Base-by-base conservation (phyloP, 2,329 filamentous ascomycete genomes). In the Aspergillus carbonarius region DNA sequence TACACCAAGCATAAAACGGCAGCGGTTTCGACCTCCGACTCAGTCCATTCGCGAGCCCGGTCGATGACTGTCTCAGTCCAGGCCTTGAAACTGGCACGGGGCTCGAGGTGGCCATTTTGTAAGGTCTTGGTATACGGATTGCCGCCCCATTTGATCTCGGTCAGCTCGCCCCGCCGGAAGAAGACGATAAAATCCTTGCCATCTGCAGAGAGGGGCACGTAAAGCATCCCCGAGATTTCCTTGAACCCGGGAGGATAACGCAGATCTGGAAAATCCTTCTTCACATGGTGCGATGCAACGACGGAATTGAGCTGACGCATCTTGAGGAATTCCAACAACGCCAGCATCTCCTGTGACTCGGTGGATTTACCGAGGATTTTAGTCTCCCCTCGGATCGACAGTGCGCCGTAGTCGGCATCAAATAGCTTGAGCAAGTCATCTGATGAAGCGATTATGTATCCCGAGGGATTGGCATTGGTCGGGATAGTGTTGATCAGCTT, bases 181-280 rank as follows among this genome's bases (percentile, higher is more conserved):
- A 96, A 96, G 0, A 92, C 90, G 44, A 96, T 96, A 67, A 96
- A 96, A 66, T 96, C 92, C 30, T 80, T 81, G 0, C 92, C 92
- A 1, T 85, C 85, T 0, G 85, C 81, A 15, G 90, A 93, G 1
- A 96, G 77, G 0, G 92, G 92, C 0, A 96, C 91, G 55, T 96
- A 87, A 0, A 96, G 78, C 49, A 96, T 74, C 0, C 92, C 92
- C 0, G 91, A 90, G 58, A 96, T 85, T 18, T 87, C 78, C 59
- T 87, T 83, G 68, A 96, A 95, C 0, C 92, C 92, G 0, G 91
- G 92, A 0, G 85, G 79, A 66, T 96, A 96, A 20, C 83, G 82
- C 3, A 96, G 77, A 66, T 96, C 92, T 0, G 90, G 90, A 57
- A 96, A 96, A 64, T 96, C 92, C 37, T 83, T 76, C 23, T 71